Evolutionary conservation across 805 yeast species (phyloP), one percentile per base, ranked within the genome.

Genomic region (Ascoidea asiatica): DNA sequence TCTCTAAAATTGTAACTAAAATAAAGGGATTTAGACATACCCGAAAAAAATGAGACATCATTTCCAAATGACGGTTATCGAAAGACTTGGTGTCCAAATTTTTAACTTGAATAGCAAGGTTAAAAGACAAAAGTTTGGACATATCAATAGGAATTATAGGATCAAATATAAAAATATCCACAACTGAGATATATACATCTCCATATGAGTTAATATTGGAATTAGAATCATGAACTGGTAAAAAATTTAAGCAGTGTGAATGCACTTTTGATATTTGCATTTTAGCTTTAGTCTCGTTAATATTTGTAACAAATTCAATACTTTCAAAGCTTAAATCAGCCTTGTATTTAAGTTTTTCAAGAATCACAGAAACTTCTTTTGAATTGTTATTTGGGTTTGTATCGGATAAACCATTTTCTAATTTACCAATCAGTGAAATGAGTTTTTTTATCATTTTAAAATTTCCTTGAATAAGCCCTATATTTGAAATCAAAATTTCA

Each of bases 21-120:
- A 73, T 64, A 6, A 64, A 62, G 0, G 86, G 77, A 43, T 77
- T 75, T 35, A 81, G 55, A 47, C 78, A 73, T 3, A 80, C 50
- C 38, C 88, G 66, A 43, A 76, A 75, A 52, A 72, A 72, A 4
- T 75, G 69, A 3, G 85, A 77, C 43, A 71, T 77, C 1, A 81
- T 56, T 48, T 78, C 80, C 3, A 81, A 59, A 1, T 75, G 65
- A 46, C 71, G 75, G 1, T 63, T 53, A 2, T 51, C 23, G 15
- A 53, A 47, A 1, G 50, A 53, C 0, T 50, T 50, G 4, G 56
- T 61, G 5, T 54, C 65, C 1, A 65, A 58, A 37, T 74, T 70
- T n/a, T 60, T 49, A 13, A 77, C 51, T 53, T 65, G 65, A 43
- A 73, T 42, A n/a, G 61, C 51, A 48, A 77, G 48, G 47, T 69